Evolutionary conservation across 371 early-diverging fungal species (phyloP), one percentile per base, ranked within the genome.

Genomic region (Rhizopus sp.): DNA sequence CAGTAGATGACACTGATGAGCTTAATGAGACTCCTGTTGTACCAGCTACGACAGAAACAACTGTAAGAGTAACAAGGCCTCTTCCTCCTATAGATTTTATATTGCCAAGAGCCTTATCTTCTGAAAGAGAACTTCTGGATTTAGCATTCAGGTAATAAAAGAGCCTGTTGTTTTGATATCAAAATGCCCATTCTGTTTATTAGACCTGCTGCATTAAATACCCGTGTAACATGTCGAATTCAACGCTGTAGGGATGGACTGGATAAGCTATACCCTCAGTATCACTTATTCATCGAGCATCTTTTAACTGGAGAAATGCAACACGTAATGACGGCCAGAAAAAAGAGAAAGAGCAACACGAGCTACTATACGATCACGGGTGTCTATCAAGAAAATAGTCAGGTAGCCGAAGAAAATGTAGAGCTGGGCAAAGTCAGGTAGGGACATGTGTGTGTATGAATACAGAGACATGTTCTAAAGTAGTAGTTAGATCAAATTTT

Each of bases 141-240:
- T 63, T 76, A 40, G 77, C 71, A 6, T 72, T 73, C 56, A 57
- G 77, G 77, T 76, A 64, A 15, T 12, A 16, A 42, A 41, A n/a
- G 6, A 33, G 37, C 7, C 16, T 50, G 30, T 44, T 40, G 31
- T 55, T 57, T 50, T 41, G 23, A 34, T 29, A 49, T 30, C 48
- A 33, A 50, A 35, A 55, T 12, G 32, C 7, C 37, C 37, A 62
- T 39, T 39, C 38, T 23, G 1, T 17, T 17, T 15, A n/a, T 7
- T 58, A 91, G 90, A 40, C 91, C 92, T 12, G 81, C 89, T 52
- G 87, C 89, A 29, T 81, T 87, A 55, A 89, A 90, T 49, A 78
- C 81, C 57, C 83, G 86, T 46, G 78, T 92, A 55, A 80, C 84
- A 54, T 94, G 94, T 72, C 77, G 84, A 38, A 91, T 94, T 56